Percentiles rank a stretch among this genome's conserved stretches.
These are phyloP conservation scores for Penicillium capsulatum DNA, from an alignment of 2,329 filamentous ascomycete genomes.

Conservation along the genomic window DNA sequence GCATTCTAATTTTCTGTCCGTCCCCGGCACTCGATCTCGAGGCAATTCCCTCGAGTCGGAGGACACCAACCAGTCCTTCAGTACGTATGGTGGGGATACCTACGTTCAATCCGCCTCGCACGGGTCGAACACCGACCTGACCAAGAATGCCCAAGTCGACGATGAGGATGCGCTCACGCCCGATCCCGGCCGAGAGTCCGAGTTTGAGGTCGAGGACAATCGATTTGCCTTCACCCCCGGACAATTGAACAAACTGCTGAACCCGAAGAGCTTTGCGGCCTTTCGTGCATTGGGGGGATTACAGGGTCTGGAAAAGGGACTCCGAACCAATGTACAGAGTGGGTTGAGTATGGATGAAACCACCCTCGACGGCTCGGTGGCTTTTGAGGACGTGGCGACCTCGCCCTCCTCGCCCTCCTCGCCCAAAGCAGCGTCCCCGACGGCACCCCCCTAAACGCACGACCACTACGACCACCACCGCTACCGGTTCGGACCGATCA, in stretches of 20 bases:
- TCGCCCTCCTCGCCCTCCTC: constrained; percentile 14
- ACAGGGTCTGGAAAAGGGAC: constrained; percentile 66
- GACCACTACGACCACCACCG: constrained; percentile 11
- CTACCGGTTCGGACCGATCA: constrained; percentile 32
- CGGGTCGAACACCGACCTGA: constrained; percentile 42
- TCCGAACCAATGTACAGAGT: constrained; percentile 60
- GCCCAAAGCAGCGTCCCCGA: constrained; percentile 30
- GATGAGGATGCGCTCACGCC: constrained; percentile 62
- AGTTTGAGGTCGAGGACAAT: constrained; percentile 64
- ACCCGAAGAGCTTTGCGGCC: constrained; percentile 71
- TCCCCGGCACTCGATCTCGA: constrained; percentile 60
- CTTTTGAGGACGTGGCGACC: constrained; percentile 58
- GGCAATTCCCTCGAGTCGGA: constrained; percentile 63
- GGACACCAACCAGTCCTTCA: constrained; percentile 51
- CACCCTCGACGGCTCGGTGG: constrained; percentile 57
- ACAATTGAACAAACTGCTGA: constrained; percentile 70
- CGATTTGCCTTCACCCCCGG: constrained; percentile 70
- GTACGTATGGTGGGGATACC: constrained; percentile 52
- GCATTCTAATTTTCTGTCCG: constrained; percentile 57
- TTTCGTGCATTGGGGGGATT: constrained; percentile 73
- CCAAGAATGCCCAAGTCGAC: constrained; percentile 50
- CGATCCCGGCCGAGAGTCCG: constrained; percentile 66
- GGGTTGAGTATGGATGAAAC: constrained; percentile 70
- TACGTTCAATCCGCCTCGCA: constrained; percentile 47
- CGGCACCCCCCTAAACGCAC: constrained; percentile 8